phyloP scores from a whole-genome alignment of 345 rosid species.

The Pistacia atlantica region DNA sequence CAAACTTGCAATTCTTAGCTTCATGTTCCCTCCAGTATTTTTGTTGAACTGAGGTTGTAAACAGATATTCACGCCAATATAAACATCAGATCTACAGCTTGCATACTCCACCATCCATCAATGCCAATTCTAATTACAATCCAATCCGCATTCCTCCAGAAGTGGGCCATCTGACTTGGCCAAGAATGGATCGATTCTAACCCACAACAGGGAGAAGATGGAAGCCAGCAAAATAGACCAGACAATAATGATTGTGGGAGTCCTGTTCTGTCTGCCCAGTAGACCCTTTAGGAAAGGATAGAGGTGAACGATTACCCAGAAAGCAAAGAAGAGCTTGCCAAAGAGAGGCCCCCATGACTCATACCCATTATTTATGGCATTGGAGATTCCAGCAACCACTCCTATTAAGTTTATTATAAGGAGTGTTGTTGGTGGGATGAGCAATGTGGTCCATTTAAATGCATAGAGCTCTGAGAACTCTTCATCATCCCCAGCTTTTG shows the following conservation, averaged over 20 bases:
- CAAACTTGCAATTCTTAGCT: neutral
- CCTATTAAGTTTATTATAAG: conserved; percentile 61
- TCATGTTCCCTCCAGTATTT: too few species aligned
- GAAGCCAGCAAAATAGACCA: conserved; percentile 78
- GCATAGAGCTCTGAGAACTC: conserved; percentile 53
- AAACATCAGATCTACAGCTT: conserved; percentile 18
- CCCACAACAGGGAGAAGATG: conserved; percentile 72
- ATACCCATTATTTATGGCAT: conserved; percentile 63
- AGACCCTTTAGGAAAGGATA: conserved; percentile 74
- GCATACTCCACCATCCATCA: conserved; percentile 18
- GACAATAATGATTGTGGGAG: conserved; percentile 65
- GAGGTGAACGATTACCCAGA: conserved; percentile 71
- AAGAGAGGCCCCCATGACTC: conserved; percentile 76
- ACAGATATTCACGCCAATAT: conserved; percentile 14
- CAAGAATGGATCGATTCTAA: conserved; percentile 59
- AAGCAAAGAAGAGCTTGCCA: conserved; percentile 67
- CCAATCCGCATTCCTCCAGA: conserved; percentile 71
- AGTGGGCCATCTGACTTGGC: conserved; percentile 48
- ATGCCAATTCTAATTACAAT: conserved; percentile 40
- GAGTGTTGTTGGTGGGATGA: conserved; percentile 66
- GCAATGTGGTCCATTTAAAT: conserved; percentile 67
- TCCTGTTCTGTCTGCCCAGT: conserved; percentile 54
- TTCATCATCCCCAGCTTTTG: conserved; percentile 59
- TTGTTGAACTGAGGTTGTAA: neutral
- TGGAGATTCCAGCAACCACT: conserved; percentile 57